phyloP scores from a whole-genome alignment of 2,329 filamentous ascomycete species.

The Talaromyces piceae region DNA sequence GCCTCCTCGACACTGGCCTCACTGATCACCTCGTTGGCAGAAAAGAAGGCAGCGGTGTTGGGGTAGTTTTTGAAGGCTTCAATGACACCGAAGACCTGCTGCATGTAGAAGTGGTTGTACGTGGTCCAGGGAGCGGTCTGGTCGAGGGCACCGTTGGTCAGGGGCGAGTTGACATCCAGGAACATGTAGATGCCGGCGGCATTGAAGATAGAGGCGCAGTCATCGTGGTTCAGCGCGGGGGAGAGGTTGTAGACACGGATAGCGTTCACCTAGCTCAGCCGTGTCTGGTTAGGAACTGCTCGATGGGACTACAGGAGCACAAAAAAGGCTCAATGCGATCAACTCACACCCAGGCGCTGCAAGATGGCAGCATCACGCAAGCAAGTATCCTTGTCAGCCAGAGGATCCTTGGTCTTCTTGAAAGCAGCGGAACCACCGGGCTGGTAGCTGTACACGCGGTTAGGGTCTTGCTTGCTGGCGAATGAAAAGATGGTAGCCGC shows the following conservation, averaged over 20 bases:
- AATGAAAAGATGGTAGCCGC: conserved; percentile 3
- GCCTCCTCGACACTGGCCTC: conserved; percentile 47
- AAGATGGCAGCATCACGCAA: conserved; percentile 57
- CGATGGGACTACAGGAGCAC: neutral
- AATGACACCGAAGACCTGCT: conserved; percentile 54
- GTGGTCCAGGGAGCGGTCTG: conserved; percentile 47
- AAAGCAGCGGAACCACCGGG: conserved; percentile 55
- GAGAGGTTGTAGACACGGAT: conserved; percentile 60
- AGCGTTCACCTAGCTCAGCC: conserved; percentile 49
- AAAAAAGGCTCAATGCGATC: neutral
- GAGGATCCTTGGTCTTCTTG: conserved; percentile 46
- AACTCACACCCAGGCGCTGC: conserved; percentile 51
- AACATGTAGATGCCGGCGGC: conserved; percentile 60
- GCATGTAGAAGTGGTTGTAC: conserved; percentile 50
- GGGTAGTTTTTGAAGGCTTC: conserved; percentile 61
- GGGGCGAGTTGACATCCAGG: conserved; percentile 57
- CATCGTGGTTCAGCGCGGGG: conserved; percentile 52
- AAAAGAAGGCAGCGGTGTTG: conserved; percentile 60
- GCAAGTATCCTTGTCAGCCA: conserved; percentile 52
- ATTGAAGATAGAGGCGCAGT: conserved; percentile 59
- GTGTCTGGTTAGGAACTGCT: conserved; percentile 9
- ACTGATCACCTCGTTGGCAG: conserved; percentile 63
- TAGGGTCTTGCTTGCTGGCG: conserved; percentile 13
- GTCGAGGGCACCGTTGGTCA: conserved; percentile 50
- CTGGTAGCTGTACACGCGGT: conserved; percentile 44